Percentiles rank a stretch among this genome's conserved stretches.
Conservation (phyloP, 129 eudicot genomes). For the Heracleum sosnowskyi region DNA sequence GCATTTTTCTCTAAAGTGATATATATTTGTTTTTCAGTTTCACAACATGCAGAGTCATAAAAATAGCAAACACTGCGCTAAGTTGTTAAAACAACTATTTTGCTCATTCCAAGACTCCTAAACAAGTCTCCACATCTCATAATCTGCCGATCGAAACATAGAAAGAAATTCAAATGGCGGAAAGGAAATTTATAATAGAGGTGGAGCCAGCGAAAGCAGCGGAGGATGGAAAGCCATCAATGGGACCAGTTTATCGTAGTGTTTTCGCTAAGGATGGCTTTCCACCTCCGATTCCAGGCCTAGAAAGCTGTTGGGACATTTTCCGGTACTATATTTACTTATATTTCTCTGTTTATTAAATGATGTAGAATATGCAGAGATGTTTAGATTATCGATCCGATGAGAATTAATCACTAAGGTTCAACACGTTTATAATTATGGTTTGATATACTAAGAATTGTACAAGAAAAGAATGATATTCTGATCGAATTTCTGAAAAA, state of each 20-base stretch:
- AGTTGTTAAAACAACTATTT: too few relatives aligned
- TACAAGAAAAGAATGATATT: not conserved
- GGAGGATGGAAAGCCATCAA: conserved; percentile 37
- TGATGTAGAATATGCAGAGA: too few relatives aligned
- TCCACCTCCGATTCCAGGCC: conserved; percentile 29
- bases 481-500: not conserved
- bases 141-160: not conserved
- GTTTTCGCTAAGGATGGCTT: conserved; percentile 41
- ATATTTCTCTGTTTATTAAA: too few relatives aligned
- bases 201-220: conserved; percentile 32
- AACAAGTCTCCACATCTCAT: not conserved
- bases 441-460: not conserved
- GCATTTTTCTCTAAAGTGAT: too few relatives aligned
- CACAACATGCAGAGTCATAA: too few relatives aligned
- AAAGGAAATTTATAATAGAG: conserved; percentile 21
- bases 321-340: conserved; percentile 21
- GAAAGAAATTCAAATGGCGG: conserved; percentile 14
- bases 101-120: not conserved
- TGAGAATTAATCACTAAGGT: not conserved
- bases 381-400: too few relatives aligned
- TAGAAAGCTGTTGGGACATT: conserved; percentile 41
- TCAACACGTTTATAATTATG: not conserved
- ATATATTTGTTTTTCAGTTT: too few relatives aligned
- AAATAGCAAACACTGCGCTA: too few relatives aligned
- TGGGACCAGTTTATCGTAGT: conserved; percentile 39